Base-by-base conservation (phyloP, 345 rosid genomes). In the Rhizophora apiculata region DNA sequence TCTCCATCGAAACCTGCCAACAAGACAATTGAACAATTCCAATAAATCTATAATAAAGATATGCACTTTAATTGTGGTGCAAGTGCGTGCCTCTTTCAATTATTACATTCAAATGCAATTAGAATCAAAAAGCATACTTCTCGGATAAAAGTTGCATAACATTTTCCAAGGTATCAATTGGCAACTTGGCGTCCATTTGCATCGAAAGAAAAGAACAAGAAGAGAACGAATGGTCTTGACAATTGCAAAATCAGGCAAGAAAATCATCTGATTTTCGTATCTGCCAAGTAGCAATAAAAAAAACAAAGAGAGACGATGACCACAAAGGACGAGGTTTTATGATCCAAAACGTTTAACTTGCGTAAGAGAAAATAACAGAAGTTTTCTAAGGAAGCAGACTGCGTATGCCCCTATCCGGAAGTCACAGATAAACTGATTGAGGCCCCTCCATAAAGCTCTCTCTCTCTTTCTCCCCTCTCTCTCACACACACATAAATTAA, bases 121-220 rank as follows among this genome's bases (percentile, higher is more conserved):
- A 2, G 31, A 57, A 64, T 32, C 49, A 20, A 6, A 19, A 39
- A 61, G 3, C 76, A 72, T 78, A 90, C 99, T 78, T 87, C 89
- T 56, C 87, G 78, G 59, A 95, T 80, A 79, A 96, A 57, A 90
- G 87, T 20, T 87, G 88, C 88, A 92, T 87, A 60, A 92, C 99
- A 49, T 88, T 89, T 80, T 95, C 98, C 69, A 95, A 85, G 69
- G 79, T 82, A 73, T 88, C 92, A 60, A 85, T 67, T 3, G 94
- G 83, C 72, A 94, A 78, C 76, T 88, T 94, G 0, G 97, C 89
- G 59, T 95, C 99, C 99, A 92, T 95, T 98, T 92, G 82, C 70
- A 71, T 37, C 8, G n/a, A n/a, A n/a, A n/a, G n/a, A n/a, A n/a
- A 71, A 37, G 46, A 55, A 18, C 18, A 18, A 34, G 24, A 26